Evolutionary conservation across 225 moss, liverwort and hornwort genomes (phyloP).

Genomic region (Polytrichum formosum): DNA sequence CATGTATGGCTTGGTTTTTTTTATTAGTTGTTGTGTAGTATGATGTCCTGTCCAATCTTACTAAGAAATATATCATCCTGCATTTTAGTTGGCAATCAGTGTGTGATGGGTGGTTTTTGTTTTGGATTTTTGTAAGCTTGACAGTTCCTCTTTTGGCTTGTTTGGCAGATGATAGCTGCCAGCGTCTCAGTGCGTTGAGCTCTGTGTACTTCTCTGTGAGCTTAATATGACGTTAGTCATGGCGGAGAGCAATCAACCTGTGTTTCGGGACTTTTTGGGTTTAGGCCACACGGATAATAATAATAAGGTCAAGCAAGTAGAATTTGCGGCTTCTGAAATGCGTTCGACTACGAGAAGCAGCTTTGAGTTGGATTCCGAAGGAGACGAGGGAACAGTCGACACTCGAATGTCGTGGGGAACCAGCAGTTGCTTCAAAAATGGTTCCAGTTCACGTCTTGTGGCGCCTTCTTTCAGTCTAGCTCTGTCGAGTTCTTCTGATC

Average conservation of each 20-base stretch:
- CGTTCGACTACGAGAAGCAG: constrained; percentile 8
- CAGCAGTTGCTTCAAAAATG: constrained; percentile 36
- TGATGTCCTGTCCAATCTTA: too few relatives aligned
- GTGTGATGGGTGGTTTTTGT: too few relatives aligned
- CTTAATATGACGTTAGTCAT: constrained; percentile 59
- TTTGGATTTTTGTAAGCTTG: too few relatives aligned
- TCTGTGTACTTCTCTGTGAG: constrained; percentile 14
- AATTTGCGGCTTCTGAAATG: constrained; percentile 19
- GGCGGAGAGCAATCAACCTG: constrained; percentile 63
- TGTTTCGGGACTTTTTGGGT: constrained; percentile 61
- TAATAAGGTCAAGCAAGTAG: constrained; percentile 28
- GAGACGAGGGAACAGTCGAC: constrained; percentile 31
- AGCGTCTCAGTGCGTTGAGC: not conserved
- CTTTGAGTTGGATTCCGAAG: constrained; percentile 33
- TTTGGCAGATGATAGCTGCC: not conserved
- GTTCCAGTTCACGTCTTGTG: constrained; percentile 26
- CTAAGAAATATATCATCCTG: too few relatives aligned
- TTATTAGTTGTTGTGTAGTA: too few relatives aligned
- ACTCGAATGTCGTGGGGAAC: constrained; percentile 29
- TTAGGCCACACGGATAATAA: constrained; percentile 46
- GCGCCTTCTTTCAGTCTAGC: constrained; percentile 26
- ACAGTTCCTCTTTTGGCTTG: too few relatives aligned
- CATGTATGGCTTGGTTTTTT: too few relatives aligned
- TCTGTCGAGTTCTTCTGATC: constrained; percentile 44
- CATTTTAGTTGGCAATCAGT: too few relatives aligned